phyloP scores from a whole-genome alignment of 2,329 filamentous ascomycete genomes.

The Colletotrichum costaricense region DNA sequence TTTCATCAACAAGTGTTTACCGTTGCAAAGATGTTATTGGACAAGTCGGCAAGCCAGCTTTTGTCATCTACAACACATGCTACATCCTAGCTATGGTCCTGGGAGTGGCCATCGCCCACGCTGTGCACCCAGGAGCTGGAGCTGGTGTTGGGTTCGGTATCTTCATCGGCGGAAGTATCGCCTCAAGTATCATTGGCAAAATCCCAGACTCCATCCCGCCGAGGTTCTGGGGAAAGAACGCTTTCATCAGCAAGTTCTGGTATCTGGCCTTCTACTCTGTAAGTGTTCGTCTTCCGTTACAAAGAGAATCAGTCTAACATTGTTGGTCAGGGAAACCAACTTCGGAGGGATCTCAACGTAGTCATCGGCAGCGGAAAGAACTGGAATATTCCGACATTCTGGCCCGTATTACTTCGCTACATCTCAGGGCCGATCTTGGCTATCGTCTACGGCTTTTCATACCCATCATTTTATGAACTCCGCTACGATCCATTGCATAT shows the following conservation, averaged over 20 bases:
- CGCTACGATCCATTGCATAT: slow-evolving; percentile 63
- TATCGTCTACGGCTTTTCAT: slow-evolving; percentile 64
- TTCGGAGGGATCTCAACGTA: slow-evolving; percentile 64
- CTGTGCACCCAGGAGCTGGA: slow-evolving; percentile 54
- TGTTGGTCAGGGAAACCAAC: slow-evolving; percentile 61
- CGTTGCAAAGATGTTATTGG: slow-evolving; percentile 60
- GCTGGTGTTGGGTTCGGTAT: slow-evolving; percentile 64
- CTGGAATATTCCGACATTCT: slow-evolving; percentile 65
- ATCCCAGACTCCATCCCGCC: slow-evolving; percentile 54
- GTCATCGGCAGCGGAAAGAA: slow-evolving; percentile 65
- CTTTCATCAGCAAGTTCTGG: slow-evolving; percentile 57
- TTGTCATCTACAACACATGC: slow-evolving; percentile 59
- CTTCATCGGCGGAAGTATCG: slow-evolving; percentile 55
- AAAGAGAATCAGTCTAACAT: background rate
- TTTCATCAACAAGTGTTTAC: slow-evolving; percentile 64
- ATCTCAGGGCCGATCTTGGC: slow-evolving; percentile 60
- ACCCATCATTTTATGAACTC: slow-evolving; percentile 59
- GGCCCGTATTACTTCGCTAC: slow-evolving; percentile 62
- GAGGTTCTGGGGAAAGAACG: slow-evolving; percentile 53
- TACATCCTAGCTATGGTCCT: slow-evolving; percentile 65
- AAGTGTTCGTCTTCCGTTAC: slow-evolving; percentile 39
- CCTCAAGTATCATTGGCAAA: slow-evolving; percentile 52
- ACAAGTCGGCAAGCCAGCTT: slow-evolving; percentile 56
- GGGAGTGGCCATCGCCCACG: slow-evolving; percentile 62
- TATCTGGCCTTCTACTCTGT: slow-evolving; percentile 69